A percentile compares a stretch with the other conserved stretches of the same genome.
phyloP scores from a whole-genome alignment of 495 filamentous ascomycete species.

The Paragyromitra xinjiangensis region DNA sequence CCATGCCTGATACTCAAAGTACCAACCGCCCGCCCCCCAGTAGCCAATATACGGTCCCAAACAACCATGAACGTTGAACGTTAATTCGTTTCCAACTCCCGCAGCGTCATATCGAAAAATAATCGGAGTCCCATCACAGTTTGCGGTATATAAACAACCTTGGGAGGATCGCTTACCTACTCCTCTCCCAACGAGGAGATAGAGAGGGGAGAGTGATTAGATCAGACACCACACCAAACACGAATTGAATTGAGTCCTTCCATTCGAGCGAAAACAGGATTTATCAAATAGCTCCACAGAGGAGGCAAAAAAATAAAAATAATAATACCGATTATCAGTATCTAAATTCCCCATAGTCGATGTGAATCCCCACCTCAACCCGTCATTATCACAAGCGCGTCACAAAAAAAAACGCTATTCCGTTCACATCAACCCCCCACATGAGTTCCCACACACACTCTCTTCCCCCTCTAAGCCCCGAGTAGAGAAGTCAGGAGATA shows the following conservation, averaged over 20 bases:
- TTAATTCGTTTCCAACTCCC: constrained; percentile 31
- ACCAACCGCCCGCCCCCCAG: constrained; percentile 9
- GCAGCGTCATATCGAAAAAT: constrained; percentile 19
- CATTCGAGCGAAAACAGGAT: constrained; percentile 1
- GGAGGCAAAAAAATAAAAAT: not conserved
- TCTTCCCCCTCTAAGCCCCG: not conserved
- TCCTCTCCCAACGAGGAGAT: not conserved
- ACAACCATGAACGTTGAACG: constrained; percentile 9
- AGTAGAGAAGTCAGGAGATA: not conserved
- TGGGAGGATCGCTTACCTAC: not conserved
- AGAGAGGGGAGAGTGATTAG: not conserved
- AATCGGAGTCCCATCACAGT: constrained; percentile 4
- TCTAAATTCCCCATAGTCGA: not conserved
- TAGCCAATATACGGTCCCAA: constrained; percentile 20
- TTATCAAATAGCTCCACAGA: not conserved
- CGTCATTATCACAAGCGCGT: constrained; percentile 5
- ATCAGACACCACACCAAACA: constrained; percentile 2
- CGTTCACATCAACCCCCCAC: not conserved
- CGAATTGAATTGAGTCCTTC: not conserved
- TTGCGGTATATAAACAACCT: constrained; percentile 44
- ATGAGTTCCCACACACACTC: not conserved
- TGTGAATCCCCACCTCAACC: not conserved
- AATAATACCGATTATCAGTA: not conserved
- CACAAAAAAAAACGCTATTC: not conserved
- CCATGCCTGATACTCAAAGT: constrained; percentile 27